These are phyloP conservation scores for Fusarium subtropicale DNA, from an alignment of 2,329 filamentous ascomycete species.

Conservation along the genomic window DNA sequence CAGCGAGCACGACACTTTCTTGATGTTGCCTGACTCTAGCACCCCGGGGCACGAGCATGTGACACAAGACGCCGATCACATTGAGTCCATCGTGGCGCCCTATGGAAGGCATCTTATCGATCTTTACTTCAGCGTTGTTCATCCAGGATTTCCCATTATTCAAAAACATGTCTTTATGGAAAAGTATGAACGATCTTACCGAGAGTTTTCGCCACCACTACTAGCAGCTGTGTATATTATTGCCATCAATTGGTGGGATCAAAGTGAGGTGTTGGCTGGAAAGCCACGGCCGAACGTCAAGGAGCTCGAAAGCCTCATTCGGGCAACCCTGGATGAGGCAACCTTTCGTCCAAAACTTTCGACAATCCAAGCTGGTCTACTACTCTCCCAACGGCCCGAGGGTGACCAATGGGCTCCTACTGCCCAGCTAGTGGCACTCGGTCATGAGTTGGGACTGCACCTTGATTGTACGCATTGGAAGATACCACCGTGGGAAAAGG, in stretches of 20 bases:
- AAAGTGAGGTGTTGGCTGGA: conserved; percentile 73
- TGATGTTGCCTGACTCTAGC: conserved; percentile 79
- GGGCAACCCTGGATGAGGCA: conserved; percentile 77
- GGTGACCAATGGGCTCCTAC: conserved; percentile 87
- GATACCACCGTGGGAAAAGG: conserved; percentile 88
- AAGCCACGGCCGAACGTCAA: conserved; percentile 77
- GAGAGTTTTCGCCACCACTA: conserved; percentile 79
- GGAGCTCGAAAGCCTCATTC: conserved; percentile 78
- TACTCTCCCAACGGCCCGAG: conserved; percentile 80
- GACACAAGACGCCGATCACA: conserved; percentile 73
- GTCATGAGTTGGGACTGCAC: conserved; percentile 88
- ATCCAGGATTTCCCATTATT: conserved; percentile 84
- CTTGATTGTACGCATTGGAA: conserved; percentile 89
- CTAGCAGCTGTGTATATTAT: conserved; percentile 86
- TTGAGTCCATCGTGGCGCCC: conserved; percentile 80
- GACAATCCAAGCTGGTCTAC: conserved; percentile 80
- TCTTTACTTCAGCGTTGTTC: conserved; percentile 83
- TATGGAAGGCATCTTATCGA: conserved; percentile 82
- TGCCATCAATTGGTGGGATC: conserved; percentile 88
- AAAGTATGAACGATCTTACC: conserved; percentile 78
- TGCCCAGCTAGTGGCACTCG: conserved; percentile 86
- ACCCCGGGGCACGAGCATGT: conserved; percentile 79
- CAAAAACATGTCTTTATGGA: conserved; percentile 85
- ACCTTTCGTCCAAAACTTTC: conserved; percentile 86
- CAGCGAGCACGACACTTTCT: conserved; percentile 81